Evolutionary conservation across 1,139 yeast species (phyloP), one percentile per base, ranked within the genome.

Genomic region (Hyphopichia khmerensis): DNA sequence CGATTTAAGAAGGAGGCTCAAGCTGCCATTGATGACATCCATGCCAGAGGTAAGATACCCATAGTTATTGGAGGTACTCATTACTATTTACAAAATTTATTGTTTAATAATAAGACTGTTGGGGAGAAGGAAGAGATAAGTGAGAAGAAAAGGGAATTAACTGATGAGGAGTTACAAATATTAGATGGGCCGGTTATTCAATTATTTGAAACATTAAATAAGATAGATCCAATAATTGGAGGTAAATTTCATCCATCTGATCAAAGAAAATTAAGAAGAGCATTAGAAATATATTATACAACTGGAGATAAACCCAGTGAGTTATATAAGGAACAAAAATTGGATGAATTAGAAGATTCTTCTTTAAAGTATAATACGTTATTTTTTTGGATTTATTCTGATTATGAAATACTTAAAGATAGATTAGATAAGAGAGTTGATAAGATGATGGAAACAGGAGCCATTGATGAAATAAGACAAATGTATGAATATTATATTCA

Each of bases 61-160:
- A 86, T 93, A 5, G 64, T 95, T 0, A 91, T 93, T 2, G 99
- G 99, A 3, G 99, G 99, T 0, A 93, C 99, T 0, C 97, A 91
- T 58, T 93, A 93, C 59, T 93, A 93, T 59, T 69, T 90, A 33
- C 96, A 87, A 59, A 80, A 87, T 15, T 65, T 89, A 2, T 60
- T 95, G 15, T 89, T 91, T 56, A 72, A 77, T 40, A 86, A 87
- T 53, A 80, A 84, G 49, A 83, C 88, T 0, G 65, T 78, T 5
- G 68, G 66, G 8, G 60, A 62, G 9, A 54, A 64, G 52, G 52
- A 48, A 40, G 37, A 38, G 13, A 34, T 30, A n/a, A 39, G 38
- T 15, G 19, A 40, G 26, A 38, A 35, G 36, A 19, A 42, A 24
- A 15, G 33, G 6, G 51, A 51, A n/a, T 57, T 77, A 21, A 67